Conservation (phyloP, 2,329 filamentous ascomycete species). For the Fusarium verrucosum region DNA sequence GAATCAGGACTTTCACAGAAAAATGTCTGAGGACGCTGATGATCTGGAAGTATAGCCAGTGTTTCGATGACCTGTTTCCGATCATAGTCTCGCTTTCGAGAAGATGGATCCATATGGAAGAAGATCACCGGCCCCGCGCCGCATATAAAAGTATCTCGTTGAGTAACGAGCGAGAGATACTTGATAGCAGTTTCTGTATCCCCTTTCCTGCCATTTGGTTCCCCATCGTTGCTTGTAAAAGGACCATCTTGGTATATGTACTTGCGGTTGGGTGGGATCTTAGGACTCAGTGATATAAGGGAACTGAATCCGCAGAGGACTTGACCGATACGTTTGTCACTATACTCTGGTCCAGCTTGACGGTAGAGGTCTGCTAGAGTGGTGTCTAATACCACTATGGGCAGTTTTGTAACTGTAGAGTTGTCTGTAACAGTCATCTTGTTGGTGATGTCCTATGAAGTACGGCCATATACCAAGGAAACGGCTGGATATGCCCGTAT, state of each 20-base stretch:
- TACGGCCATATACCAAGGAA: background rate
- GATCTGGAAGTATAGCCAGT: slow-evolving; percentile 40
- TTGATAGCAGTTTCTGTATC: slow-evolving; percentile 44
- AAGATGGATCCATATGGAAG: slow-evolving; percentile 43
- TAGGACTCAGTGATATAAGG: slow-evolving; percentile 37
- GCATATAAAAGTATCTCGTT: slow-evolving; percentile 50
- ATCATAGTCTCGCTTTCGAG: slow-evolving; percentile 41
- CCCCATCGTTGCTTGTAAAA: slow-evolving; percentile 42
- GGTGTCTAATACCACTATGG: slow-evolving; percentile 47
- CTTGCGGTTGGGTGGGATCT: slow-evolving; percentile 49
- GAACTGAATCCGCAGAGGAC: slow-evolving; percentile 46
- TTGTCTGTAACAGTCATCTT: slow-evolving; percentile 4
- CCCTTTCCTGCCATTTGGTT: slow-evolving; percentile 16
- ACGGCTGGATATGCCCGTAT: background rate
- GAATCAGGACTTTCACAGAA: slow-evolving; percentile 46
- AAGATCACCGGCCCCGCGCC: slow-evolving; percentile 42
- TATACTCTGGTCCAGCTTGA: slow-evolving; percentile 34
- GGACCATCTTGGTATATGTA: slow-evolving; percentile 51
- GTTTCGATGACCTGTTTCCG: slow-evolving; percentile 46
- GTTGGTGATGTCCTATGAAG: background rate
- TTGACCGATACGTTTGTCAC: slow-evolving; percentile 44
- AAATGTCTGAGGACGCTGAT: slow-evolving; percentile 46
- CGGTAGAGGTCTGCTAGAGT: slow-evolving; percentile 50
- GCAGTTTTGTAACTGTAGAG: slow-evolving; percentile 30
- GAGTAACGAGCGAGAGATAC: slow-evolving; percentile 49